Percentiles rank a stretch among this genome's conserved stretches.
These are phyloP conservation scores for Baorangia bicolor DNA, from an alignment of 768 basidiomycete genomes.

Conservation along the genomic window DNA sequence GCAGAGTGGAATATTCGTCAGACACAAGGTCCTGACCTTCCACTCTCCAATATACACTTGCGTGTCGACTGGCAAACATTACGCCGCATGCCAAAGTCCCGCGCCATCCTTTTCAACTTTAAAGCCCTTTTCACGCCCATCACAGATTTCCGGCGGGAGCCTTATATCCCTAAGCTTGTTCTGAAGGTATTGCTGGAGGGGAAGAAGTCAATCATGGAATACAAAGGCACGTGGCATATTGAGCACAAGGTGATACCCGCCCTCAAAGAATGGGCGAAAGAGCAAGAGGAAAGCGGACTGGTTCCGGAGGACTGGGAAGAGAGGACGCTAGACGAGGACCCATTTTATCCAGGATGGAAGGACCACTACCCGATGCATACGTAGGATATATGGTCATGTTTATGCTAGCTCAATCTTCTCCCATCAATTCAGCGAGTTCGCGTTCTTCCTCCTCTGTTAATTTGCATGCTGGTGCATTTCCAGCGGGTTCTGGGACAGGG, in stretches of 20 bases:
- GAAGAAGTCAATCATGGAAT: conserved; percentile 39
- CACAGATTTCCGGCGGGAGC: conserved; percentile 42
- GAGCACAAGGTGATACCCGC: conserved; percentile 47
- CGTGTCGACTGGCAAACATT: conserved; percentile 59
- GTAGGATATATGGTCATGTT: conserved; percentile 1
- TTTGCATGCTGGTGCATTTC: conserved; percentile 32
- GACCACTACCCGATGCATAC: conserved; percentile 20
- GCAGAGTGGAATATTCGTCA: conserved; percentile 36
- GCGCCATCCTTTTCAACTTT: conserved; percentile 52
- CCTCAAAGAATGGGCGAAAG: conserved; percentile 44
- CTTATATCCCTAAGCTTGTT: conserved; percentile 47
- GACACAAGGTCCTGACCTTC: conserved; percentile 36
- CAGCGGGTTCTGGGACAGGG: conserved; percentile 28
- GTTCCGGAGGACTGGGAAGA: conserved; percentile 49
- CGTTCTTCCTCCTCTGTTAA: conserved; percentile 89
- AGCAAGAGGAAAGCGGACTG: conserved; percentile 47
- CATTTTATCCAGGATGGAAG: conserved; percentile 51
- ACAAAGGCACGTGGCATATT: conserved; percentile 43
- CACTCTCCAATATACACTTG: conserved; percentile 41
- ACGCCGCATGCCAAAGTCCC: conserved; percentile 46
- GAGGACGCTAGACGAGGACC: conserved; percentile 49
- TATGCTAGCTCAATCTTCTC: conserved; percentile 23
- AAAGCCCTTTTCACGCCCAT: conserved; percentile 54
- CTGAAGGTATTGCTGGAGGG: conserved; percentile 44
- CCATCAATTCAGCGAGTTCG: conserved; percentile 82